Conservation (phyloP, 2,329 filamentous ascomycete genomes). For the Penicillium thymicola region DNA sequence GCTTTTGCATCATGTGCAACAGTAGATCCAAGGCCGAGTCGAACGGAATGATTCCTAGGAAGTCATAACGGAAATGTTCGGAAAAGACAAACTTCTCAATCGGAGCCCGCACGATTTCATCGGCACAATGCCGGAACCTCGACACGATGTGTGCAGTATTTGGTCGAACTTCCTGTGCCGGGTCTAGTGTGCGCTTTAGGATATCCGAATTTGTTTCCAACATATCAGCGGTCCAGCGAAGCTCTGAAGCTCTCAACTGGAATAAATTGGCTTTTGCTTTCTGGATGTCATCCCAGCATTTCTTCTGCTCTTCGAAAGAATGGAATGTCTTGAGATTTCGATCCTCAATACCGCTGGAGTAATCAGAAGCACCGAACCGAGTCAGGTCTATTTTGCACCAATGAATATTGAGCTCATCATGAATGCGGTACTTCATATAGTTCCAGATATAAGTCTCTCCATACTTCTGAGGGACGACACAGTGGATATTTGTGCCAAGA, state of each 20-base stretch:
- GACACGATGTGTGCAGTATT: slow-evolving; percentile 16
- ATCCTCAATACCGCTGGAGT: not conserved
- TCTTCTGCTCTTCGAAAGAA: not conserved
- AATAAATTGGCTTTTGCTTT: slow-evolving; percentile 6
- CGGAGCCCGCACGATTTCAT: not conserved
- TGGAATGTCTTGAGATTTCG: not conserved
- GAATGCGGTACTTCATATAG: not conserved
- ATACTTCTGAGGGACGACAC: not conserved
- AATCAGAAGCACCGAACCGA: not conserved
- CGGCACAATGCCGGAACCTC: not conserved
- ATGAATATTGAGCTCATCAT: not conserved
- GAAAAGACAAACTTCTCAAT: not conserved
- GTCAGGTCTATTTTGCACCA: not conserved
- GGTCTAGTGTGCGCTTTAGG: slow-evolving; percentile 18
- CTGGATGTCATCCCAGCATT: slow-evolving; percentile 4
- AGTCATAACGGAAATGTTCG: slow-evolving; percentile 11
- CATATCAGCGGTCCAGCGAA: slow-evolving; percentile 14
- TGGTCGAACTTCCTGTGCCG: slow-evolving; percentile 9
- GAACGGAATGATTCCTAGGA: slow-evolving; percentile 14
- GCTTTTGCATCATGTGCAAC: slow-evolving; percentile 7
- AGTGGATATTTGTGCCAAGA: not conserved
- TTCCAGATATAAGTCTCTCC: not conserved
- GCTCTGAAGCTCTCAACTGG: slow-evolving; percentile 4
- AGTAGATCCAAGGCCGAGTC: slow-evolving; percentile 10
- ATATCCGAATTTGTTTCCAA: slow-evolving; percentile 23